phyloP scores from a whole-genome alignment of 2,329 filamentous ascomycete genomes.

The Rosellinia necatrix region DNA sequence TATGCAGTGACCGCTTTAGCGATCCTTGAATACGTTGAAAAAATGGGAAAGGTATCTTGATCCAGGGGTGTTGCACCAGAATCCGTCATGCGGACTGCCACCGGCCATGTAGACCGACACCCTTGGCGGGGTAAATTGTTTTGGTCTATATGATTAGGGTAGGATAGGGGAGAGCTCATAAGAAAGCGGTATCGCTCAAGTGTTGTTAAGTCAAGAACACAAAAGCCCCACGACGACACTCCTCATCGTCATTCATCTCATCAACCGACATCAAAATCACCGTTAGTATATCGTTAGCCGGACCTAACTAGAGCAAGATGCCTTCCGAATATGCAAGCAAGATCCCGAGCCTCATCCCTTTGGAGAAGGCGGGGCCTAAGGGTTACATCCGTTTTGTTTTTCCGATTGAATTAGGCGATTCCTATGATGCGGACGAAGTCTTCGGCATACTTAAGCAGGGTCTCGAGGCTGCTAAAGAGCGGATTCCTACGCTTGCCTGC shows the following conservation, averaged over 20 bases:
- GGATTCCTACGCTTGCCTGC: constrained; percentile 39
- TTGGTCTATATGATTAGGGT: not conserved
- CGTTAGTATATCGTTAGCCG: not conserved
- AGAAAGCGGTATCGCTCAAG: constrained; percentile 13
- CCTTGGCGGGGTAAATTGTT: constrained; percentile 11
- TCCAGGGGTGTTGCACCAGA: constrained; percentile 1
- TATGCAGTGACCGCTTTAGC: not conserved
- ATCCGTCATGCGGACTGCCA: constrained; percentile 11
- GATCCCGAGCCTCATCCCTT: constrained; percentile 33
- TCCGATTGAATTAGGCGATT: constrained; percentile 40
- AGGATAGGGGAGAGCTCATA: constrained; percentile 9
- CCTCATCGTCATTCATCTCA: not conserved
- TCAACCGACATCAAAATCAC: not conserved
- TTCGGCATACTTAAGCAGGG: constrained; percentile 37
- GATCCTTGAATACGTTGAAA: constrained; percentile 1
- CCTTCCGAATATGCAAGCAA: constrained; percentile 27
- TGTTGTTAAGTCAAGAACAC: not conserved
- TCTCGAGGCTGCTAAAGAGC: constrained; percentile 37
- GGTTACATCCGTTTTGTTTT: constrained; percentile 44
- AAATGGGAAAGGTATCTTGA: not conserved
- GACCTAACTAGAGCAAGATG: constrained; percentile 22
- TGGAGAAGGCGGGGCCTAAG: constrained; percentile 44
- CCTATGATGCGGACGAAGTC: constrained; percentile 39
- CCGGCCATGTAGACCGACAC: constrained; percentile 1
- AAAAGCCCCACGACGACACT: not conserved